Evolutionary conservation across 2,329 filamentous ascomycete species (phyloP).

Genomic region (Ambrosiella xylebori): DNA sequence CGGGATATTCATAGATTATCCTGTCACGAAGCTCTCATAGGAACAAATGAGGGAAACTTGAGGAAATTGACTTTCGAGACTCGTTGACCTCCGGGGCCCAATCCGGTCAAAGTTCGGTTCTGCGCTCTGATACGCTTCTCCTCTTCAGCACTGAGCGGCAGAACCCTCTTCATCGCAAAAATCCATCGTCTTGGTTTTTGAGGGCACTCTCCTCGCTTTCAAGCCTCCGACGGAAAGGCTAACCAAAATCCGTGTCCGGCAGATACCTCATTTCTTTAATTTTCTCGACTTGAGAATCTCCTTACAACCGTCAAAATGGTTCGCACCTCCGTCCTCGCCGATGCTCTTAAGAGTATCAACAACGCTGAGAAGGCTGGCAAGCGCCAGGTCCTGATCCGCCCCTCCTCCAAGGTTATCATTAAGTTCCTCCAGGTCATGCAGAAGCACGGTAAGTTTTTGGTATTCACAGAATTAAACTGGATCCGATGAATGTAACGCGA

Average conservation of each 20-base stretch:
- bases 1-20: no score
- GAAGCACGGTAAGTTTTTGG: conserved; percentile 72
- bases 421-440: conserved; percentile 99
- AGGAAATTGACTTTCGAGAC: conserved; percentile 9
- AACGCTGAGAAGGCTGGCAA: conserved; percentile 99
- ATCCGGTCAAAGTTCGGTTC: neutral
- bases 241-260: conserved; percentile 28
- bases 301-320: conserved; percentile 72
- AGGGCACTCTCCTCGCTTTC: conserved; percentile 56
- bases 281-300: conserved; percentile 64
- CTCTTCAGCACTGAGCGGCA: conserved; percentile 49
- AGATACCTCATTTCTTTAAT: conserved; percentile 47
- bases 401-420: conserved; percentile 97
- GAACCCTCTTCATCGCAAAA: conserved; percentile 43
- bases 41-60: no score
- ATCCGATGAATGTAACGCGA: neutral
- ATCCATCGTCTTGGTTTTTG: conserved; percentile 17
- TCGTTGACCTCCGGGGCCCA: no score
- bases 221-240: conserved; percentile 38
- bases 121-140: conserved; percentile 39
- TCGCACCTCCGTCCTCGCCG: conserved; percentile 97
- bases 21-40: neutral
- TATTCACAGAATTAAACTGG: neutral
- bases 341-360: conserved; percentile 99
- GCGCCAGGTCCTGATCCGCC: conserved; percentile 96